These are phyloP conservation scores for Pythium vanterpoolii DNA, from an alignment of 352 stramenopile genomes.

Conservation along the genomic window DNA sequence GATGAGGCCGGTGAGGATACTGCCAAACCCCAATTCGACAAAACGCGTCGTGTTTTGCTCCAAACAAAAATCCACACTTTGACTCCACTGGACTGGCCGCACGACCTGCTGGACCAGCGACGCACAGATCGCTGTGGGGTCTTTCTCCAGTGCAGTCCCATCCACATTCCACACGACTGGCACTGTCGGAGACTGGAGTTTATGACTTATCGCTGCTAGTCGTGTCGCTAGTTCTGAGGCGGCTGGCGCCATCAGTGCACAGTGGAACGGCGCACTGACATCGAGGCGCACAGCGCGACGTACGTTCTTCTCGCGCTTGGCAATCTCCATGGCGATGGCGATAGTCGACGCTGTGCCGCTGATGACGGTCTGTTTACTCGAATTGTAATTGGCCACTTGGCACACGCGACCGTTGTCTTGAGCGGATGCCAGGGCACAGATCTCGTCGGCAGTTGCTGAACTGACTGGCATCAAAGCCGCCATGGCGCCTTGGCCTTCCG, in stretches of 20 bases:
- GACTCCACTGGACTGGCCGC: conserved; percentile 67
- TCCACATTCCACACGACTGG: conserved; percentile 85
- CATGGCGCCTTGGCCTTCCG: conserved; percentile 59
- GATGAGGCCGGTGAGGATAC: conserved; percentile 73
- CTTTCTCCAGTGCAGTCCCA: conserved; percentile 39
- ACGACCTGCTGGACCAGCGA: conserved; percentile 62
- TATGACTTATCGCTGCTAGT: conserved; percentile 30
- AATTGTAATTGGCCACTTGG: conserved; percentile 89
- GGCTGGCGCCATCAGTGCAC: conserved; percentile 69
- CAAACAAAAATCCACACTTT: conserved; percentile 77
- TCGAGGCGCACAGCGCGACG: conserved; percentile 66
- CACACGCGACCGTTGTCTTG: conserved; percentile 40
- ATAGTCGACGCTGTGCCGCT: conserved; percentile 59
- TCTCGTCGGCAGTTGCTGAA: conserved; percentile 42
- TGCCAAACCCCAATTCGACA: conserved; percentile 66
- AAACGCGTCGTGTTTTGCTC: conserved; percentile 45
- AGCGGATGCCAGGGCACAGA: conserved; percentile 41
- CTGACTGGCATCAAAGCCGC: conserved; percentile 71
- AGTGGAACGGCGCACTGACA: conserved; percentile 86
- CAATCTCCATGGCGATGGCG: conserved; percentile 42
- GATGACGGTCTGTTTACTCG: conserved; percentile 81
- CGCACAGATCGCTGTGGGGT: conserved; percentile 35
- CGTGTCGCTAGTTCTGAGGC: conserved; percentile 39
- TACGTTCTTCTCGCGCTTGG: conserved; percentile 68
- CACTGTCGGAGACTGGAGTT: conserved; percentile 36